phyloP scores from a whole-genome alignment of 1,139 yeast genomes.

The Debaryomycetaceae sp. region DNA sequence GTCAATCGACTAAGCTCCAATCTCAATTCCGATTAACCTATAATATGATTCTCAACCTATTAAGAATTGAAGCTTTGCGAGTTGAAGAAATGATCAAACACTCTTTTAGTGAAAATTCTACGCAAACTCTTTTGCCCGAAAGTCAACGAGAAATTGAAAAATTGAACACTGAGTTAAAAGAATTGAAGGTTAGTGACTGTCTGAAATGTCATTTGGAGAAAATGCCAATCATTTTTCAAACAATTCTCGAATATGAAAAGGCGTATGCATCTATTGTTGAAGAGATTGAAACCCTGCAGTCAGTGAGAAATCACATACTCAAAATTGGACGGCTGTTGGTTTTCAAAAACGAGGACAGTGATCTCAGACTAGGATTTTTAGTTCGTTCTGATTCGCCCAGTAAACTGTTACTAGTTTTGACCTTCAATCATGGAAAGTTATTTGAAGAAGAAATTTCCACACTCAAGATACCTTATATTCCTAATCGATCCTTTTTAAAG shows the following conservation, averaged over 20 bases:
- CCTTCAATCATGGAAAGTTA: constrained; percentile 44
- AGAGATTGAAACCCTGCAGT: constrained; percentile 46
- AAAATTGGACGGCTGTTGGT: constrained; percentile 60
- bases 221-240: constrained; percentile 44
- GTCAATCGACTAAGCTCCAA: constrained; percentile 82
- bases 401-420: constrained; percentile 32
- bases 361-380: constrained; percentile 53
- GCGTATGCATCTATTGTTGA: constrained; percentile 43
- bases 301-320: constrained; percentile 43
- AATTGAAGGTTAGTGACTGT: constrained; percentile 36
- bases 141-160: constrained; percentile 65
- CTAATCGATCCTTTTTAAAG: constrained; percentile 26
- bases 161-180: constrained; percentile 46
- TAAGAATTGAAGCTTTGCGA: constrained; percentile 88
- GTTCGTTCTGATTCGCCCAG: constrained; percentile 34
- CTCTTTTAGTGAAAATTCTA: constrained; percentile 87
- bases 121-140: constrained; percentile 84
- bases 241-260: constrained; percentile 44
- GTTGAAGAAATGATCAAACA: constrained; percentile 98
- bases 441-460: constrained; percentile 24
- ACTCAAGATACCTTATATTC: constrained; percentile 53
- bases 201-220: constrained; percentile 33
- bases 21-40: constrained; percentile 93
- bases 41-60: constrained; percentile 87
- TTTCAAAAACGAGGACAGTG: constrained; percentile 45